Evolutionary conservation across 2,329 filamentous ascomycete genomes (phyloP).

Genomic region (Diaporthe citri): DNA sequence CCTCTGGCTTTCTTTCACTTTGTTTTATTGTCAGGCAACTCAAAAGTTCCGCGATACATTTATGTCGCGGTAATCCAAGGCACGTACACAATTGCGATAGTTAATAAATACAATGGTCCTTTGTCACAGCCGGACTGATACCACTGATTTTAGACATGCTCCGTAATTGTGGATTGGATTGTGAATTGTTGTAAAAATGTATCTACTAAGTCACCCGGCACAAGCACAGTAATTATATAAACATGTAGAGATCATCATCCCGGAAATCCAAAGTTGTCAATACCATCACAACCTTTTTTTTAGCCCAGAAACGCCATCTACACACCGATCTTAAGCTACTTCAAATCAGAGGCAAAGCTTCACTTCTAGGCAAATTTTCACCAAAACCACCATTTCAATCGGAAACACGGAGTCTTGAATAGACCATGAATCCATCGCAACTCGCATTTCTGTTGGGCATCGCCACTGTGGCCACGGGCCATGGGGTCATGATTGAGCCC

Average conservation of each 20-base stretch:
- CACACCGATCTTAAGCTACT: neutral
- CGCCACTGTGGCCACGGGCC: neutral
- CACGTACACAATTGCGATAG: neutral
- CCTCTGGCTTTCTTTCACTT: neutral
- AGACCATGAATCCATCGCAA: neutral
- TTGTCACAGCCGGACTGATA: neutral
- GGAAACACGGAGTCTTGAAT: neutral
- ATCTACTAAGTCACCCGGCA: too few species aligned
- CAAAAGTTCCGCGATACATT: neutral
- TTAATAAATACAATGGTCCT: neutral
- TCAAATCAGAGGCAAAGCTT: neutral
- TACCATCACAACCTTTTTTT: neutral
- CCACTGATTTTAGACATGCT: neutral
- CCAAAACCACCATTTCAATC: neutral
- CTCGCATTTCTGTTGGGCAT: neutral
- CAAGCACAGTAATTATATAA: too few species aligned
- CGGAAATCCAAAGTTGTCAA: neutral
- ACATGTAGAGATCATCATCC: neutral
- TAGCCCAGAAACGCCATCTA: neutral
- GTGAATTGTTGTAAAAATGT: too few species aligned
- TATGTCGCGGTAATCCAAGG: neutral
- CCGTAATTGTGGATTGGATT: too few species aligned
- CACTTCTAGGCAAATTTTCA: neutral
- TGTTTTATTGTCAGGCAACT: neutral
- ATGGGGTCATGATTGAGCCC: conserved; percentile 15